Base-by-base conservation (phyloP, 2,329 filamentous ascomycete species). In the Lasiodiplodia sp. region DNA sequence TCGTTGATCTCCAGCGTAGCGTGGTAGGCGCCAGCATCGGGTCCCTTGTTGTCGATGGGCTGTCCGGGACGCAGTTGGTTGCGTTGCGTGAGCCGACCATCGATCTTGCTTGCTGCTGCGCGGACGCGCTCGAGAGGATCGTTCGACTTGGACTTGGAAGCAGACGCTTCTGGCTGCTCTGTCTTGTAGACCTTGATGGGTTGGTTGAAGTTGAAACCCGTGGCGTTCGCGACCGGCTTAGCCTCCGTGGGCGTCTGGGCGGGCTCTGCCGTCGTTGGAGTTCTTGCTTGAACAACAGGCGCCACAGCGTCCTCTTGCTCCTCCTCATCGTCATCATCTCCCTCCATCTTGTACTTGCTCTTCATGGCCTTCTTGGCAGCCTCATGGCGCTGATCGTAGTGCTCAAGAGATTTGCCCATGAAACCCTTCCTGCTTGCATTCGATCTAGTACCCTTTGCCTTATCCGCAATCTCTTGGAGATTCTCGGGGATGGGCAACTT, bases 1-100 rank as follows among this genome's bases (percentile, higher is more conserved):
- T 99, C 96, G 81, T 99, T 99, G 87, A 99, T 99, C 81, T 98
- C 96, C 70, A 99, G 86, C 4, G 95, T 98, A 18, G 96, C 94
- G 79, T 99, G 96, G 86, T 94, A 99, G 0, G 94, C 94, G 64
- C 96, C 96, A 3, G 96, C 96, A 79, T 99, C 96, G 0, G 96
- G 96, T 0, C 96, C 96, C 81, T 97, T 97, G 83, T 99, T 99
- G 83, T 99, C 96, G 77, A 97, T 96, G 8, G 96, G 94, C 70
- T 97, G 94, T 16, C 96, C 96, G 4, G 93, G 91, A 70, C 96
- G 91, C 75, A 97, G 90, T 78, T 96, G 92, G 44, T 94, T 94
- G 40, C 93, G 93, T 74, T 93, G 93, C 76, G 93, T 95, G 49
- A 99, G 87, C 72, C 96, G 93, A 70, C 90, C 91, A 79, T 97